Evolutionary conservation across 2,329 filamentous ascomycete species (phyloP).

Genomic region (Myriosclerotinia scirpicola): DNA sequence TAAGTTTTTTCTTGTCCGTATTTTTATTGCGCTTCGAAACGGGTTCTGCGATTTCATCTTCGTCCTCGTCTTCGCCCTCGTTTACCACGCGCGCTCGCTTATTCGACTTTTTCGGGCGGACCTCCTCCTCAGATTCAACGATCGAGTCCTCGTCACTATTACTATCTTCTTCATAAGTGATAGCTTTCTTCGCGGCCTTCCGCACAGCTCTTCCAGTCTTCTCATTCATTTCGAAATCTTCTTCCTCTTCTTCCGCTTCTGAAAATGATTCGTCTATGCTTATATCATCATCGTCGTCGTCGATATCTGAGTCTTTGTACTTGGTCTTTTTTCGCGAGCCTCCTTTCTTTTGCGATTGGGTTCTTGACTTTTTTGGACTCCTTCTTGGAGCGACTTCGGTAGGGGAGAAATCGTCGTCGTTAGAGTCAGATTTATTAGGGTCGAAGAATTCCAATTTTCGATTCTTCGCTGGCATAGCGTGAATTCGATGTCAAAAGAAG

Average conservation of each 20-base stretch:
- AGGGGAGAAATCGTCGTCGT: slow-evolving; percentile 66
- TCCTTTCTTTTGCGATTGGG: slow-evolving; percentile 34
- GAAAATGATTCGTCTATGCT: slow-evolving; percentile 53
- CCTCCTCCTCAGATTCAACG: slow-evolving; percentile 37
- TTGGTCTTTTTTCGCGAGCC: slow-evolving; percentile 44
- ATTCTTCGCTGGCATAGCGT: slow-evolving; percentile 39
- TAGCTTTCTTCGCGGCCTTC: slow-evolving; percentile 48
- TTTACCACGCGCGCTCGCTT: slow-evolving; percentile 33
- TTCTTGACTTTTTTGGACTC: slow-evolving; percentile 45
- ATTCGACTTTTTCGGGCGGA: slow-evolving; percentile 30
- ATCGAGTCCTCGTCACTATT: slow-evolving; percentile 42
- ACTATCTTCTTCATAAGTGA: slow-evolving; percentile 52
- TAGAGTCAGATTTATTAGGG: slow-evolving; percentile 64
- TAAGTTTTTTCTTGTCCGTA: slow-evolving; percentile 25
- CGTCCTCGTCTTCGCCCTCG: slow-evolving; percentile 36
- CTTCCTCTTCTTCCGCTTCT: slow-evolving; percentile 45
- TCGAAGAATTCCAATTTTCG: slow-evolving; percentile 64
- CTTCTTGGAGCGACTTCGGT: slow-evolving; percentile 48
- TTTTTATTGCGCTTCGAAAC: slow-evolving; percentile 20
- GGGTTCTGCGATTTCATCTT: slow-evolving; percentile 29
- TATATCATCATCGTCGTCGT: slow-evolving; percentile 57
- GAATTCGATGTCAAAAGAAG: not conserved
- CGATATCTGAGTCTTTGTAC: slow-evolving; percentile 63
- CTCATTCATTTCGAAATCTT: slow-evolving; percentile 47
- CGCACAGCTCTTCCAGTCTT: slow-evolving; percentile 51